Base-by-base conservation (phyloP, 176 grass and related monocot genomes). In the Cenchrus fungigraminus region DNA sequence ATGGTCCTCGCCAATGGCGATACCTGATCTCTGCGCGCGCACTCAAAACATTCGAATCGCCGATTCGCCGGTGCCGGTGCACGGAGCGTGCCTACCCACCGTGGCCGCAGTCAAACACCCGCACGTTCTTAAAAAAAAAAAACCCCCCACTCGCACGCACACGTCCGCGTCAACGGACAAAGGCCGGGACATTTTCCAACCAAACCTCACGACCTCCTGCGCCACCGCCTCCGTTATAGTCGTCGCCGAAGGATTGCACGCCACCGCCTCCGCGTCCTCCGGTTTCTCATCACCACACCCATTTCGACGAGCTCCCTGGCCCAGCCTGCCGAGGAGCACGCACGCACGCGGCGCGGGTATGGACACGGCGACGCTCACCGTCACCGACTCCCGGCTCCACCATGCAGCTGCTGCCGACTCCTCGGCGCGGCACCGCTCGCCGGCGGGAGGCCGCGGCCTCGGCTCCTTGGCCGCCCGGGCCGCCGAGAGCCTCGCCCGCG, bases 401-500 rank as follows among this genome's bases (percentile, higher is more conserved):
- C 22, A 2, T 19, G 10, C 81, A 17, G 4, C 63, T 13, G n/a
- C 58, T 2, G 9, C 11, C 2, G 4, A 5, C 19, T 8, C 69
- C 11, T 52, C 76, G 59, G 74, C 63, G 14, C 52, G 19, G 4
- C 15, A 20, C 61, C 5, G 9, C 13, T 78, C 82, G 31, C 32
- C 71, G 51, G 44, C 79, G 11, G 71, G 40, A 16, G 60, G 15
- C 42, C 45, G 20, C 56, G 40, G 62, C 31, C 56, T 72, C 7
- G 17, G 78, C 20, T 84, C 87, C 1, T n/a, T 81, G 57, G 65
- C 81, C 78, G 79, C 68, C 15, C 78, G 91, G 4, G 56, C 78
- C 28, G 65, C 87, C 53, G 78, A 79, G 20, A 65, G 79, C 56
- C 50, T 92, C 68, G 62, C 86, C 9, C 80, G 85, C 70, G 91